Evolutionary conservation across 345 rosid species (phyloP).

Genomic region (Linum tenue): DNA sequence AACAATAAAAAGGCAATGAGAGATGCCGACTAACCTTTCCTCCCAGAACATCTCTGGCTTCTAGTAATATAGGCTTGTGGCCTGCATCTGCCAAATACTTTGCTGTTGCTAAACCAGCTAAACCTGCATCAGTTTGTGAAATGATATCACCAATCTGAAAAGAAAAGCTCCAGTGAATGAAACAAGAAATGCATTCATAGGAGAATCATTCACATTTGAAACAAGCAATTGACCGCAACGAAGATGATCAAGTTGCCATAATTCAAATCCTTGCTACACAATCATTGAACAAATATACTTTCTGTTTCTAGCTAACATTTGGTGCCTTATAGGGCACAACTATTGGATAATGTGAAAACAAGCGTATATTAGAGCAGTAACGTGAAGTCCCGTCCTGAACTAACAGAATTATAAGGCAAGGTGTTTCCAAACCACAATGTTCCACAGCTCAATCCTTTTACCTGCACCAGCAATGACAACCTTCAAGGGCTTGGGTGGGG

Average conservation of each 20-base stretch:
- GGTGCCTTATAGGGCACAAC: no score
- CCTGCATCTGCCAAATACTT: conserved; percentile 96
- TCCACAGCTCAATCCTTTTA: conserved; percentile 11
- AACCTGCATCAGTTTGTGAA: conserved; percentile 38
- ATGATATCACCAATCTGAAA: background rate
- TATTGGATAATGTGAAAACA: no score
- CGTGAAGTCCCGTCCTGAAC: no score
- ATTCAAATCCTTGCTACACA: no score
- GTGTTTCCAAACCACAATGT: no score
- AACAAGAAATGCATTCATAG: background rate
- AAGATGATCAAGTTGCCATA: no score
- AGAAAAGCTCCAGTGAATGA: background rate
- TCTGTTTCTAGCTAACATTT: no score
- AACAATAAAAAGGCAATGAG: background rate
- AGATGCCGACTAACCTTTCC: conserved; percentile 62
- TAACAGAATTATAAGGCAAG: no score
- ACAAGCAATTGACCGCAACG: no score
- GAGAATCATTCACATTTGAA: no score
- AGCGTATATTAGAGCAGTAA: no score
- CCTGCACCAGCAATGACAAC: conserved; percentile 93
- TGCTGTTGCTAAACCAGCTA: conserved; percentile 93
- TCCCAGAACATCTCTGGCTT: conserved; percentile 91
- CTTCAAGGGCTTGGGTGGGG: conserved; percentile 63
- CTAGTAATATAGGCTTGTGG: conserved; percentile 67
- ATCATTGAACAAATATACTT: no score